These are phyloP conservation scores for Ustilago loliicola DNA, from an alignment of 1,284 basidiomycete genomes.

Conservation along the genomic window DNA sequence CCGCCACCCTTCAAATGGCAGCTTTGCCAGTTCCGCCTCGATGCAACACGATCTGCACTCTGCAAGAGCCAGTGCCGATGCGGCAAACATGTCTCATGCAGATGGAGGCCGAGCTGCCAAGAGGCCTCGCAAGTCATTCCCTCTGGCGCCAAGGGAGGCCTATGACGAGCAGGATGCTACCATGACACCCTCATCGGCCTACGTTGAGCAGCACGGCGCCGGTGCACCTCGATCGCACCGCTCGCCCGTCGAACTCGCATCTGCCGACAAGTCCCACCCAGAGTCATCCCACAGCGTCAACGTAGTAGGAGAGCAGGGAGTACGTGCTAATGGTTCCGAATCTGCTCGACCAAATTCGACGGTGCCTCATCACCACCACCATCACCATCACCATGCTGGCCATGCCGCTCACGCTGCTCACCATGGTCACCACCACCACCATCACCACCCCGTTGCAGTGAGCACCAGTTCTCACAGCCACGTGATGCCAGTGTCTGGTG, in stretches of 20 bases:
- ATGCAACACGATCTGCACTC: conserved; percentile 40
- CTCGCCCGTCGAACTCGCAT: conserved; percentile 23
- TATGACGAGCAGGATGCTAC: conserved; percentile 32
- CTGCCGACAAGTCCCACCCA: conserved; percentile 20
- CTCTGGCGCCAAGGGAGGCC: conserved; percentile 25
- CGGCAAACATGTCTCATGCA: conserved; percentile 12
- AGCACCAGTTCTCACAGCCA: conserved; percentile 28
- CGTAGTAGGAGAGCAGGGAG: conserved; percentile 32
- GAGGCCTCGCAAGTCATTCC: conserved; percentile 42
- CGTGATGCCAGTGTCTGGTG: conserved; percentile 8
- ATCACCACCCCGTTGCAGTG: conserved; percentile 43
- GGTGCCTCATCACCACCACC: conserved; percentile 51
- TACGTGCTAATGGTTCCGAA: conserved; percentile 18
- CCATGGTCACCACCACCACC: conserved; percentile 45
- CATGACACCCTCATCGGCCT: conserved; percentile 3
- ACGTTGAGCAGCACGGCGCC: conserved; percentile 3
- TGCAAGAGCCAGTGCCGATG: conserved; percentile 20
- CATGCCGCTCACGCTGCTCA: conserved; percentile 40
- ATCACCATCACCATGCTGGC: conserved; percentile 50
- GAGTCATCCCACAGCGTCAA: conserved; percentile 16
- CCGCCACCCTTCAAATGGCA: conserved; percentile 14
- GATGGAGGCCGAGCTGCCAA: conserved; percentile 34
- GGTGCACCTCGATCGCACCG: conserved; percentile 17
- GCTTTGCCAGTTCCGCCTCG: conserved; percentile 23
- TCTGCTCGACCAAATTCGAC: conserved; percentile 16